These are phyloP conservation scores for Pseudogymnoascus sp. DNA, from an alignment of 2,329 filamentous ascomycete genomes.

Conservation along the genomic window DNA sequence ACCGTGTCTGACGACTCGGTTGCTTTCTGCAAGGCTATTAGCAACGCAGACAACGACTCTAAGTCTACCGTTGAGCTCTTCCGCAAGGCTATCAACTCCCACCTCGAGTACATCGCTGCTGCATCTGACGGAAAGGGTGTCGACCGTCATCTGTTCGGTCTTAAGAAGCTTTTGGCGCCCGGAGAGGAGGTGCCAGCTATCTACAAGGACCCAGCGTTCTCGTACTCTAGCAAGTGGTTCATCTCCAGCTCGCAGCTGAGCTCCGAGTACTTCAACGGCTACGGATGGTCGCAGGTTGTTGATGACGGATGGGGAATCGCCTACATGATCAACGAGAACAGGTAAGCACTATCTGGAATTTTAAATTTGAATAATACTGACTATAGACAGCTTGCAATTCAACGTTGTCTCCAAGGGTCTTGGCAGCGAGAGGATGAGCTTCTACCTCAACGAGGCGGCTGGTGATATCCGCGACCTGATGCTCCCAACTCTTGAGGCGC, in stretches of 20 bases:
- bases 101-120: slow-evolving; percentile 84
- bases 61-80: slow-evolving; percentile 68
- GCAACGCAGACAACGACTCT: slow-evolving; percentile 57
- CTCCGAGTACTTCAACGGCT: slow-evolving; percentile 97
- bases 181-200: slow-evolving; percentile 77
- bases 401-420: slow-evolving; percentile 94
- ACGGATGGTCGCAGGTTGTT: slow-evolving; percentile 97
- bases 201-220: slow-evolving; percentile 79
- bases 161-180: slow-evolving; percentile 81
- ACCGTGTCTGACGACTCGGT: slow-evolving; percentile 85
- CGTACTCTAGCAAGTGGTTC: slow-evolving; percentile 83
- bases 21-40: slow-evolving; percentile 83
- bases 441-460: slow-evolving; percentile 91
- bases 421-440: slow-evolving; percentile 87
- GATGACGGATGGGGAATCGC: slow-evolving; percentile 95
- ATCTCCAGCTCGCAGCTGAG: slow-evolving; percentile 84
- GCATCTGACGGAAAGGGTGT: slow-evolving; percentile 90
- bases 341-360: slow-evolving; percentile 41
- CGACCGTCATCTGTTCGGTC: slow-evolving; percentile 91
- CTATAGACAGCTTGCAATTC: slow-evolving; percentile 72
- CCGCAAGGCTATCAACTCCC: slow-evolving; percentile 71
- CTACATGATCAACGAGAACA: slow-evolving; percentile 99
- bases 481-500: slow-evolving; percentile 67
- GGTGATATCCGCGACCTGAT: slow-evolving; percentile 83
- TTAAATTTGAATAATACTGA: neutral